Evolutionary conservation across 129 eudicot species (phyloP), one percentile per base, ranked within the genome.

Genomic region (Flaveria linearis): DNA sequence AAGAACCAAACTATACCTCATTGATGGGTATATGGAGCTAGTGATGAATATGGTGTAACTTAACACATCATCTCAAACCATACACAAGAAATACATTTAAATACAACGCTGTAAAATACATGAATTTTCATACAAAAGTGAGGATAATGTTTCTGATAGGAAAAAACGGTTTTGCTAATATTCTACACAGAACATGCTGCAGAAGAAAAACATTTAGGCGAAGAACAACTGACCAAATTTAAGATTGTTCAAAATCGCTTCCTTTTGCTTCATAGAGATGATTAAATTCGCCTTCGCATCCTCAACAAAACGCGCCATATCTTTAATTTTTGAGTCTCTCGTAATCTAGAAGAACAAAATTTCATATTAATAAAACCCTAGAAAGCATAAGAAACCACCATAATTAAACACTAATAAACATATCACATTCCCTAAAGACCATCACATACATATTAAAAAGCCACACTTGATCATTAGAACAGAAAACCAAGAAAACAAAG

Each of bases 181-280:
- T 51, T 14, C 11, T 45, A 45, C 20, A 17, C 9, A 8, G 26
- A 55, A 17, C 62, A 55, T 7, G 13, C 12, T 55, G 62, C 26
- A 8, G 33, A 3, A 23, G 22, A 20, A 57, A 8, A 3, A 11
- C 18, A 57, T 18, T 12, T 2, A 58, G 33, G 65, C 7, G 23
- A 50, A 25, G 60, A 53, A 60, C 17, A 79, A 82, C 84, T 70
- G 9, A 87, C 97, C 96, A 55, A 82, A 79, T 65, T 81, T 84
- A 39, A 47, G 84, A 80, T 84, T 86, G 79, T 72, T 73, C 60
- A 78, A 15, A 50, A 74, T 30, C 39, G 88, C 80, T 67, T 87
- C 88, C 15, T 82, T 85, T 22, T 81, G 78, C 82, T 86, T 89
- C 74, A 88, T 74, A 69, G 89, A 86, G 61, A 86, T n/a, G 43